These are phyloP conservation scores for Adansonia grandidieri DNA, from an alignment of 441 rosid species.

Conservation along the genomic window DNA sequence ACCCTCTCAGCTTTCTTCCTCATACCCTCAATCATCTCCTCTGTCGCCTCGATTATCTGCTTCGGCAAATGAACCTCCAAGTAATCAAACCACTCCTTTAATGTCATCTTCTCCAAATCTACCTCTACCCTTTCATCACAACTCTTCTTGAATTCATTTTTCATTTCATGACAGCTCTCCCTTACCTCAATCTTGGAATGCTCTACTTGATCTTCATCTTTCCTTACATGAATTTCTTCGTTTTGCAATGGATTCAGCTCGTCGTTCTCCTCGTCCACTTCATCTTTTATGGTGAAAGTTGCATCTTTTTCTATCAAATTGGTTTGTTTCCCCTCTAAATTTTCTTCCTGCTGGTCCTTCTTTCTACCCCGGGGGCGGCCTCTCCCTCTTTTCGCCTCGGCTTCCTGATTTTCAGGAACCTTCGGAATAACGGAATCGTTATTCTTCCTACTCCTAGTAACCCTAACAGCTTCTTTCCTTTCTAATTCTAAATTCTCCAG, in stretches of 20 bases:
- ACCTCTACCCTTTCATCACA: conserved; percentile 26
- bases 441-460: conserved; percentile 40
- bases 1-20: conserved; percentile 47
- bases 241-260: background rate
- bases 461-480: conserved; percentile 33
- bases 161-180: conserved; percentile 10
- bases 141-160: background rate
- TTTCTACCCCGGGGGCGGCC: conserved; percentile 31
- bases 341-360: conserved; percentile 28
- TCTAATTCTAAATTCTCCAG: conserved; percentile 32
- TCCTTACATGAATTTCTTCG: background rate
- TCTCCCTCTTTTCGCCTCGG: conserved; percentile 22
- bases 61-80: conserved; percentile 49
- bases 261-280: background rate
- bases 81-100: conserved; percentile 58
- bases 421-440: conserved; percentile 25
- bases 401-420: conserved; percentile 28
- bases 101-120: conserved; percentile 51
- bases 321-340: conserved; percentile 20
- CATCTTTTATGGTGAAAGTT: background rate
- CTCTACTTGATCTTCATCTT: background rate
- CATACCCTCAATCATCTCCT: conserved; percentile 59
- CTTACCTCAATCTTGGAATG: background rate
- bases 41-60: conserved; percentile 50
- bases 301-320: conserved; percentile 15